Conservation (phyloP, 2,329 filamentous ascomycete species). For the Fonsecaea nubica region DNA sequence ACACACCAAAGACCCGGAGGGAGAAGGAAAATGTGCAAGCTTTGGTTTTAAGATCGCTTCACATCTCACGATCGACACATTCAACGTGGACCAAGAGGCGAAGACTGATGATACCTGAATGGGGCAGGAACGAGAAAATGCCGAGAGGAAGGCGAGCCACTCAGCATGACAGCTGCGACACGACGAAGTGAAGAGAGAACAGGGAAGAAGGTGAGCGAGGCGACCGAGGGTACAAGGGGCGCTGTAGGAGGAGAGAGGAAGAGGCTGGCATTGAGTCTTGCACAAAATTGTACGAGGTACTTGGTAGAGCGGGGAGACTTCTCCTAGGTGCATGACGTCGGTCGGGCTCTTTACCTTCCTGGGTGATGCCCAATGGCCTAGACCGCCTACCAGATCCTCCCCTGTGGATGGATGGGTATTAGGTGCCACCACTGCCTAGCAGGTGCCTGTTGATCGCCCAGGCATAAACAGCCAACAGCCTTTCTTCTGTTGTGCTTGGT, state of each 20-base stretch:
- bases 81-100: neutral
- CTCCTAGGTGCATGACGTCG: neutral
- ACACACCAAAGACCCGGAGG: neutral
- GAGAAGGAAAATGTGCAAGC: neutral
- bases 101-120: conserved; percentile 2
- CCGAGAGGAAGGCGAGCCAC: neutral
- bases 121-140: neutral
- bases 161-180: neutral
- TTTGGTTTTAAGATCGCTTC: neutral
- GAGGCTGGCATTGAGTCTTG: neutral
- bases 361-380: neutral
- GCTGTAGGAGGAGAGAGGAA: too few species aligned
- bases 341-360: neutral
- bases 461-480: neutral
- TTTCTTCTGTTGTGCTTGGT: neutral
- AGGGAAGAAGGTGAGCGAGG: neutral
- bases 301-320: neutral
- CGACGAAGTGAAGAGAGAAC: neutral
- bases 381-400: neutral
- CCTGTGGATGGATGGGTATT: neutral
- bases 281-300: neutral
- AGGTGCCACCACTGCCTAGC: neutral
- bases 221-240: neutral
- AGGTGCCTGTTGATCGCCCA: too few species aligned
- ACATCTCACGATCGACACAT: neutral